A percentile compares a stretch with the other conserved stretches of the same genome.
phyloP scores from a whole-genome alignment of 305 asterid species.

The Solanum chacoense region DNA sequence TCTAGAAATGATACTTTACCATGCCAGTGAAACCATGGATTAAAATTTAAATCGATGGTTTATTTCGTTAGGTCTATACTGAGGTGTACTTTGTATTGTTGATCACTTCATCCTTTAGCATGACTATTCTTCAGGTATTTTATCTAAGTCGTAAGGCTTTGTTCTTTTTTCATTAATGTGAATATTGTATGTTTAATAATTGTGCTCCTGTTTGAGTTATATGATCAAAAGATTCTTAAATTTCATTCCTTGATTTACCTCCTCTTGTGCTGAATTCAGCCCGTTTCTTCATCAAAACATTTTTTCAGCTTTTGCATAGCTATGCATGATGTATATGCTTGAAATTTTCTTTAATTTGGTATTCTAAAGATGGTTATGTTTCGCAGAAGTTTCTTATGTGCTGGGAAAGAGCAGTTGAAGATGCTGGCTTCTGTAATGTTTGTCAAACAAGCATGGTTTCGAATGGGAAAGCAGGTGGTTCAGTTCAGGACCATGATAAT shows the following conservation, averaged over 20 bases:
- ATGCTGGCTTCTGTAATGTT: background rate
- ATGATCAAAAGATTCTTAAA: background rate
- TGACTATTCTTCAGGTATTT: background rate
- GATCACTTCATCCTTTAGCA: background rate
- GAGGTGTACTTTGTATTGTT: background rate
- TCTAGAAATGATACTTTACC: background rate
- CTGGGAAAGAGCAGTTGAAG: background rate
- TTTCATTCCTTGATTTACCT: background rate
- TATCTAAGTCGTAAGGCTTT: background rate
- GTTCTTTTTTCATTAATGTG: background rate
- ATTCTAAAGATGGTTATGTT: background rate
- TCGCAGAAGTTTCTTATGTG: background rate
- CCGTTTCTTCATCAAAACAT: background rate
- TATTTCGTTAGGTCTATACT: background rate
- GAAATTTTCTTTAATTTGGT: background rate
- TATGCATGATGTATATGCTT: background rate
- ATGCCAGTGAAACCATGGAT: background rate
- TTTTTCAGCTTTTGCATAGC: background rate
- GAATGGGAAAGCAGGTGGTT: background rate
- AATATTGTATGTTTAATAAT: background rate
- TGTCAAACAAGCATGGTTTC: background rate
- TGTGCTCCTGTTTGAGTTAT: background rate
- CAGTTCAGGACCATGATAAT: slow-evolving; percentile 10
- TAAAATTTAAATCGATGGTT: background rate
- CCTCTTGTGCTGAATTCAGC: background rate